These are phyloP conservation scores for Trapa incisa DNA, from an alignment of 345 rosid genomes.

Conservation along the genomic window DNA sequence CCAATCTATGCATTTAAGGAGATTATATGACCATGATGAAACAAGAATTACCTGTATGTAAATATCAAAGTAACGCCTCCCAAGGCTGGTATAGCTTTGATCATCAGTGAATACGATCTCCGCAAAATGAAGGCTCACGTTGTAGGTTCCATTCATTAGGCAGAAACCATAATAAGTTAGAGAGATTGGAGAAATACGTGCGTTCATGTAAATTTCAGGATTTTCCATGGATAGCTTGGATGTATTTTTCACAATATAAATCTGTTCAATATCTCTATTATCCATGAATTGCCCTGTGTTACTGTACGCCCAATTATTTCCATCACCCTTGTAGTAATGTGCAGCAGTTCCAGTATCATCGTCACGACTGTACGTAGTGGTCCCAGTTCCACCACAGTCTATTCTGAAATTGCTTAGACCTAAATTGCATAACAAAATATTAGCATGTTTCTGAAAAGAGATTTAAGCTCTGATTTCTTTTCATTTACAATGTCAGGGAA, in stretches of 20 bases:
- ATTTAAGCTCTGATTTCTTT: neutral
- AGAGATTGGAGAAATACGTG: constrained; percentile 35
- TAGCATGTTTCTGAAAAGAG: neutral
- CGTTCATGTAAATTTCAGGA: constrained; percentile 24
- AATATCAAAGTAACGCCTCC: constrained; percentile 54
- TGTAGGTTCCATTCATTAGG: constrained; percentile 29
- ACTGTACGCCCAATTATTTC: constrained; percentile 36
- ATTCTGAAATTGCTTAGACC: constrained; percentile 4
- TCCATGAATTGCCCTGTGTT: constrained; percentile 47
- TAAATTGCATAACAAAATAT: neutral
- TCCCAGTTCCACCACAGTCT: constrained; percentile 8
- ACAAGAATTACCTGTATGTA: constrained; percentile 42
- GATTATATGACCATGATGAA: neutral
- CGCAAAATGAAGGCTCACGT: constrained; percentile 66
- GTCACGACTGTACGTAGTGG: constrained; percentile 22
- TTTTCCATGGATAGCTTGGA: constrained; percentile 14
- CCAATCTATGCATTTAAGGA: neutral
- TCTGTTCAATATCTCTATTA: neutral
- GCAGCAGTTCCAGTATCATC: constrained; percentile 8
- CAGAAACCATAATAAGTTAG: constrained; percentile 43
- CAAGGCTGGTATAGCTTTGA: constrained; percentile 14
- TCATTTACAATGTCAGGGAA: too few relatives aligned
- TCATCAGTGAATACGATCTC: constrained; percentile 42
- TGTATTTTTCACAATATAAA: constrained; percentile 11
- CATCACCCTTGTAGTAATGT: constrained; percentile 3